These are phyloP conservation scores for Leishmania aethiopica DNA, from an alignment of 208 protist genomes.

Conservation along the genomic window DNA sequence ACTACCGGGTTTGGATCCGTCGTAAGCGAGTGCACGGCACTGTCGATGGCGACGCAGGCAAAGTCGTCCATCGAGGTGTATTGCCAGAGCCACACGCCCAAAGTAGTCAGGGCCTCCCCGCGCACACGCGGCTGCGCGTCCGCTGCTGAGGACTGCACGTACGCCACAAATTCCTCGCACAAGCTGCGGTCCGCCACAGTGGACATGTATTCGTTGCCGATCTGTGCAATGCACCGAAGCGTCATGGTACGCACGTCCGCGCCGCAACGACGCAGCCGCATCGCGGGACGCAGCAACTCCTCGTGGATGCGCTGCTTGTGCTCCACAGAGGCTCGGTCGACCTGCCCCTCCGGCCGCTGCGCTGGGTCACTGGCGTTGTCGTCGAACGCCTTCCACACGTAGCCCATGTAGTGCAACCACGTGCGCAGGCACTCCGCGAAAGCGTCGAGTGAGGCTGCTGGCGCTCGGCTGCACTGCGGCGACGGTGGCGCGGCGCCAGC, in stretches of 20 bases:
- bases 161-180: slow-evolving; percentile 39
- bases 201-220: slow-evolving; percentile 60
- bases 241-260: slow-evolving; percentile 47
- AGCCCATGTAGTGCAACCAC: slow-evolving; percentile 87
- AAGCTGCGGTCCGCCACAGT: slow-evolving; percentile 18
- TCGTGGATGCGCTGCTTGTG: slow-evolving; percentile 55
- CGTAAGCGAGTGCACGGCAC: slow-evolving; percentile 40
- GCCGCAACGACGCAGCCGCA: slow-evolving; percentile 29
- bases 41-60: slow-evolving; percentile 44
- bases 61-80: slow-evolving; percentile 59
- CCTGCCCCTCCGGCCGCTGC: slow-evolving; percentile 26
- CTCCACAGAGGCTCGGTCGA: slow-evolving; percentile 46
- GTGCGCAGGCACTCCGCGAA: slow-evolving; percentile 70
- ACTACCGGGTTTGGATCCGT: slow-evolving; percentile 47
- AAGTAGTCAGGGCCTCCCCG: slow-evolving; percentile 72
- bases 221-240: slow-evolving; percentile 80
- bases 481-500: neutral
- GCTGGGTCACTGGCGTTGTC: slow-evolving; percentile 73
- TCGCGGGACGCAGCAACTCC: slow-evolving; percentile 47
- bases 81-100: slow-evolving; percentile 83
- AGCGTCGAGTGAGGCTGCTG: slow-evolving; percentile 23
- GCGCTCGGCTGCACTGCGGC: neutral
- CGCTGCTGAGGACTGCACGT: slow-evolving; percentile 41
- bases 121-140: slow-evolving; percentile 48
- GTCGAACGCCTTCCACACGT: slow-evolving; percentile 84